These are phyloP conservation scores for Arthrocladium fulminans DNA, from an alignment of 2,329 filamentous ascomycete species.

Conservation along the genomic window DNA sequence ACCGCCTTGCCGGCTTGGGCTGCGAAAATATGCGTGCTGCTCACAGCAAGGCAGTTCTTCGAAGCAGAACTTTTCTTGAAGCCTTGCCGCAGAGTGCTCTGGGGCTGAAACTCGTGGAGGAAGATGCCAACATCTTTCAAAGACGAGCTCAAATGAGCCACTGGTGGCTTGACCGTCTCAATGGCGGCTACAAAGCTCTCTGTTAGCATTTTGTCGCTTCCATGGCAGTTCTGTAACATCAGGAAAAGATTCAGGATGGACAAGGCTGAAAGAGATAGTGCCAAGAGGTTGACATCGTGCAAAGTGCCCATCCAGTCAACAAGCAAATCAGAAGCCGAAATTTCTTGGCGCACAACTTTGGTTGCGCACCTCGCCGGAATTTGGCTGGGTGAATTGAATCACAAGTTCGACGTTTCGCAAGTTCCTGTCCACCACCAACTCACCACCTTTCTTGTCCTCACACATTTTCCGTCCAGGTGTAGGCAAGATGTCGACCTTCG, in stretches of 20 bases:
- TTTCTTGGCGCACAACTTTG: slow-evolving; percentile 4
- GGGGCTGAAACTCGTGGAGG: slow-evolving; percentile 70
- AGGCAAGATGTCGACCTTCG: slow-evolving; percentile 57
- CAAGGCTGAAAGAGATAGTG: not conserved
- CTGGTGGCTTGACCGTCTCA: slow-evolving; percentile 29
- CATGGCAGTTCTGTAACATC: not conserved
- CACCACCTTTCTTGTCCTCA: slow-evolving; percentile 6
- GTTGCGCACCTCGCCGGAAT: not conserved
- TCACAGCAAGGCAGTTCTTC: slow-evolving; percentile 70
- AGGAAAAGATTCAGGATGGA: not conserved
- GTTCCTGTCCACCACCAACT: slow-evolving; percentile 1
- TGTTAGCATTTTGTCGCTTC: slow-evolving; percentile 34
- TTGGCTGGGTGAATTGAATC: not conserved
- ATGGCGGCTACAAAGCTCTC: slow-evolving; percentile 41
- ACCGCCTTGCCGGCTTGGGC: slow-evolving; percentile 87
- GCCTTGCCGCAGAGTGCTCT: slow-evolving; percentile 61
- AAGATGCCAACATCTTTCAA: slow-evolving; percentile 80
- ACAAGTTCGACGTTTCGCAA: slow-evolving; percentile 2
- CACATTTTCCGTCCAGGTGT: slow-evolving; percentile 3
- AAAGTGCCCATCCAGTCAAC: too few relatives aligned
- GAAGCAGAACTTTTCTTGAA: slow-evolving; percentile 91
- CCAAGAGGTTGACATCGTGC: not conserved
- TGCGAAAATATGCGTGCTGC: slow-evolving; percentile 74
- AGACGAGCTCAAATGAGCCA: slow-evolving; percentile 36
- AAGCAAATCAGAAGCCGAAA: not conserved